These are phyloP conservation scores for Castanea mollissima DNA, from an alignment of 306 rosid genomes.

Conservation along the genomic window DNA sequence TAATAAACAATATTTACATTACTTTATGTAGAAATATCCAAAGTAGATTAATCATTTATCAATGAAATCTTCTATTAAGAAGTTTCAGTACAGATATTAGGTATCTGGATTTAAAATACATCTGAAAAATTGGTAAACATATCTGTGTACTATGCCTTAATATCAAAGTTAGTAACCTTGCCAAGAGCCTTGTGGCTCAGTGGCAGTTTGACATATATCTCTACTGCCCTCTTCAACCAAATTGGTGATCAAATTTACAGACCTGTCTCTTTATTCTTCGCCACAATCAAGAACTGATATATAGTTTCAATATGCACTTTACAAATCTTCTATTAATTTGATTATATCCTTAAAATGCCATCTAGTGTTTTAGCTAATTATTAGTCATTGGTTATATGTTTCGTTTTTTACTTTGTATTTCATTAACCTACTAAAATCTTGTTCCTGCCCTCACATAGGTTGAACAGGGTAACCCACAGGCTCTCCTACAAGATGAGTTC, in stretches of 20 bases:
- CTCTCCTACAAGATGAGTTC: conserved; percentile 48
- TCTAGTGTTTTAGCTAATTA: conserved; percentile 6
- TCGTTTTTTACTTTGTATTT: background rate
- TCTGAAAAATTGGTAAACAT: background rate
- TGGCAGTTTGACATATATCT: background rate
- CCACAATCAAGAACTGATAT: background rate
- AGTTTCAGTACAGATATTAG: background rate
- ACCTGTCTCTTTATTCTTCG: background rate
- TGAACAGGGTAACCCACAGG: conserved; percentile 82
- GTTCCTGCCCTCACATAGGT: conserved; percentile 31
- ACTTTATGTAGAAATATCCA: background rate
- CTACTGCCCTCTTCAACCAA: background rate
- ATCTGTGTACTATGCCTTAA: background rate
- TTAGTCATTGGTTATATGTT: background rate
- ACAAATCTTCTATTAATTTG: background rate
- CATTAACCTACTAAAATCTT: background rate
- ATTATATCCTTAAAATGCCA: conserved; percentile 5
- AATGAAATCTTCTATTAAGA: background rate
- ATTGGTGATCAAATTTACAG: background rate
- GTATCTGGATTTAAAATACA: background rate
- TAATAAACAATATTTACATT: background rate
- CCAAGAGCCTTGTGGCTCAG: too few relatives aligned
- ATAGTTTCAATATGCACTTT: background rate
- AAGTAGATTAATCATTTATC: background rate
- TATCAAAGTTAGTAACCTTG: background rate